Conservation (phyloP, 208 protist genomes). For the Leishmania tropica region DNA sequence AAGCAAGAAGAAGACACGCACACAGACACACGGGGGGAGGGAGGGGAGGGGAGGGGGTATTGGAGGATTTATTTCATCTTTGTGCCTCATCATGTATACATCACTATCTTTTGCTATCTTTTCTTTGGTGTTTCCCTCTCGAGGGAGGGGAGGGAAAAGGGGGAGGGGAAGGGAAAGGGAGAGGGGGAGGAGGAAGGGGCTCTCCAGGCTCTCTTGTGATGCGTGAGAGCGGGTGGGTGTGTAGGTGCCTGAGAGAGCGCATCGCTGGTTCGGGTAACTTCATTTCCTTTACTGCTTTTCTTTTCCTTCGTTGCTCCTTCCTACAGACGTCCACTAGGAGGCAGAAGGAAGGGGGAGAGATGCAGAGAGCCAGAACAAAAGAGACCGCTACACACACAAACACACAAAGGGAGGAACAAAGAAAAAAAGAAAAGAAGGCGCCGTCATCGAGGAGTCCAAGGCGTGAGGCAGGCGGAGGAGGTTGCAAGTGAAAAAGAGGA, state of each 20-base stretch:
- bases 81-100: conserved; percentile 7
- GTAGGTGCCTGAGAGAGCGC: not conserved
- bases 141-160: not conserved
- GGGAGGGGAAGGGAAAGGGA: not conserved
- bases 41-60: not conserved
- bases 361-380: not conserved
- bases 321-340: not conserved
- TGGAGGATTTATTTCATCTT: not conserved
- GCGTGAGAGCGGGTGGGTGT: not conserved
- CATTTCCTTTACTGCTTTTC: not conserved
- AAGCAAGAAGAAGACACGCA: no score
- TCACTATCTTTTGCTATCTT: not conserved
- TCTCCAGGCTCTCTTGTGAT: not conserved
- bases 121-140: not conserved
- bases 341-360: not conserved
- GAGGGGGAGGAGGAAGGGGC: not conserved
- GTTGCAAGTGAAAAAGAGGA: not conserved
- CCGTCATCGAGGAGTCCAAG: not conserved
- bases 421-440: not conserved
- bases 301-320: not conserved
- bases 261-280: not conserved
- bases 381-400: not conserved
- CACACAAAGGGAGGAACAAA: not conserved
- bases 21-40: not conserved
- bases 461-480: not conserved